Percentiles rank a stretch among this genome's conserved stretches.
Evolutionary conservation across 352 stramenopile genomes (phyloP).

Genomic region (Phytopythium vexans): DNA sequence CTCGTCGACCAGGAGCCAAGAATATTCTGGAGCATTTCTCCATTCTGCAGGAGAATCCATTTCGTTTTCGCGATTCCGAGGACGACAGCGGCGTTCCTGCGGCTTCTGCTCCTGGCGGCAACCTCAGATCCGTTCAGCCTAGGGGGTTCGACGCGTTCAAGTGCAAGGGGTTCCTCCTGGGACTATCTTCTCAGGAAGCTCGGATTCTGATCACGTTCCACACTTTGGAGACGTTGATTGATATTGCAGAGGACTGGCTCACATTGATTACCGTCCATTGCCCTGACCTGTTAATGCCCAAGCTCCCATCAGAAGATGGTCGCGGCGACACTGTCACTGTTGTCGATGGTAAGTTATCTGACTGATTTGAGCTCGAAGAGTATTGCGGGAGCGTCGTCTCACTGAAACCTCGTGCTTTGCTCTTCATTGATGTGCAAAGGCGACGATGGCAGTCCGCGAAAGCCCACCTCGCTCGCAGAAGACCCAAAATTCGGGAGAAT

Average conservation of each 20-base stretch:
- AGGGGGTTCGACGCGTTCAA: constrained; percentile 36
- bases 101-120: not conserved
- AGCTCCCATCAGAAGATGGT: not conserved
- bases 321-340: too few relatives aligned
- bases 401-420: not conserved
- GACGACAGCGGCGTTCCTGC: constrained; percentile 12
- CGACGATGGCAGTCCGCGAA: constrained; percentile 45
- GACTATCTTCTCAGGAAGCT: constrained; percentile 50
- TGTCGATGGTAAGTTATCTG: too few relatives aligned
- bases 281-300: constrained; percentile 33
- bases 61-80: constrained; percentile 57
- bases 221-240: constrained; percentile 55
- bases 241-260: constrained; percentile 65
- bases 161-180: constrained; percentile 51
- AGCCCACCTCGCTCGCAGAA: constrained; percentile 60
- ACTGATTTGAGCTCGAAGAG: too few relatives aligned
- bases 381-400: not conserved
- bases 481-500: constrained; percentile 72
- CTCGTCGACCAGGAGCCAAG: constrained; percentile 21
- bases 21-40: constrained; percentile 73
- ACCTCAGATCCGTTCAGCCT: too few relatives aligned
- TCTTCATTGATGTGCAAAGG: constrained; percentile 2
- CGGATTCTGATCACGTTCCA: constrained; percentile 58
- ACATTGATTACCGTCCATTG: constrained; percentile 40
- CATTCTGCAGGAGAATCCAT: constrained; percentile 74